Conservation (phyloP, 75 land plant genomes). For the Azolla pinnata region DNA sequence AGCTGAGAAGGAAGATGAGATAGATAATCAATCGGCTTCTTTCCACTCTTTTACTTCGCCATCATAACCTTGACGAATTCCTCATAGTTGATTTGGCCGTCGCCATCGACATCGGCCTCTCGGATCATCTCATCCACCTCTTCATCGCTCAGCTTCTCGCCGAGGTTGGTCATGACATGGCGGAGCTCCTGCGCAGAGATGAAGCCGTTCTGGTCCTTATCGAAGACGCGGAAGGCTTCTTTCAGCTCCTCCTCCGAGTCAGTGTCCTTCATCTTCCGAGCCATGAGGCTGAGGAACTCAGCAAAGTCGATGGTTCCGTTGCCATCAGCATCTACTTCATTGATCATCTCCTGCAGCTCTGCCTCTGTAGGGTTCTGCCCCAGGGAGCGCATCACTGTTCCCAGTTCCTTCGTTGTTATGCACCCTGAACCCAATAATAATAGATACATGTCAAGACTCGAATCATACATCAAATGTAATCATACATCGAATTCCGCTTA, state of each 20-base stretch:
- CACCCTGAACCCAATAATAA: too few relatives aligned
- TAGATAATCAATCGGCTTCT: too few relatives aligned
- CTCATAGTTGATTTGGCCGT: slow-evolving; percentile 60
- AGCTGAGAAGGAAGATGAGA: too few relatives aligned
- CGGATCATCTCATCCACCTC: slow-evolving; percentile 72
- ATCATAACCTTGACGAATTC: slow-evolving; percentile 69
- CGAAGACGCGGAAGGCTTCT: slow-evolving; percentile 75
- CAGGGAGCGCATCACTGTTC: slow-evolving; percentile 53
- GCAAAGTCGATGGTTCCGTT: slow-evolving; percentile 60
- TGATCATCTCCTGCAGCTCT: slow-evolving; percentile 56
- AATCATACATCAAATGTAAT: too few relatives aligned
- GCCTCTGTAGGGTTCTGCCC: slow-evolving; percentile 67
- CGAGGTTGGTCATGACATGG: slow-evolving; percentile 80
- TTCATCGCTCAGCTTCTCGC: slow-evolving; percentile 75
- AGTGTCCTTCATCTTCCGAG: slow-evolving; percentile 66
- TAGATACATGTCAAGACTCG: too few relatives aligned
- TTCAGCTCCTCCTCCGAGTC: slow-evolving; percentile 68
- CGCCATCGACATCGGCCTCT: slow-evolving; percentile 68
- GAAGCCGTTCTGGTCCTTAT: slow-evolving; percentile 85
- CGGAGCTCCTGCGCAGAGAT: slow-evolving; percentile 73
- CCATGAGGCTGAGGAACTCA: slow-evolving; percentile 57
- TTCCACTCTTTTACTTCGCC: slow-evolving; percentile 66
- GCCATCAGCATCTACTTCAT: slow-evolving; percentile 64
- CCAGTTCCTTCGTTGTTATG: slow-evolving; percentile 59
- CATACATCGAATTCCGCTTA: too few relatives aligned